phyloP scores from a whole-genome alignment of 2,329 filamentous ascomycete genomes.

The Chalaropsis ovoidea region DNA sequence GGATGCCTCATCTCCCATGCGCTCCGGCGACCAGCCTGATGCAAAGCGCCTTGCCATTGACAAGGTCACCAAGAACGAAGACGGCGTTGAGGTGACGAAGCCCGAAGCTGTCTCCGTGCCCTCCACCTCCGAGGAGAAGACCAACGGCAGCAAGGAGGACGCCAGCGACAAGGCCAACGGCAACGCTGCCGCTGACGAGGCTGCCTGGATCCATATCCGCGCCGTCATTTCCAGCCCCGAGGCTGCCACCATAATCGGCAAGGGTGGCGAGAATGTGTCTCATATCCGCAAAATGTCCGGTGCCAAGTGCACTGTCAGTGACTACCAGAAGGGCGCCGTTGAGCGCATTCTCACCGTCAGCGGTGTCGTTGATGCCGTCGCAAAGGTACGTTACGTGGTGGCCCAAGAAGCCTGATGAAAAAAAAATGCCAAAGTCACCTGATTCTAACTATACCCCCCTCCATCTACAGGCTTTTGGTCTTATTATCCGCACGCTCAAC shows the following conservation, averaged over 20 bases:
- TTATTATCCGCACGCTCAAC: conserved; percentile 96
- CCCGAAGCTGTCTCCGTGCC: conserved; percentile 34
- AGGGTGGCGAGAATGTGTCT: conserved; percentile 96
- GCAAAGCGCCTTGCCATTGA: conserved; percentile 94
- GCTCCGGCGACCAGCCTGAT: conserved; percentile 84
- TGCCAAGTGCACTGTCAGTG: conserved; percentile 96
- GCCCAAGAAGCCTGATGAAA: neutral
- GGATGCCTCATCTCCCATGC: conserved; percentile 94
- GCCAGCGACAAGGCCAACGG: conserved; percentile 34
- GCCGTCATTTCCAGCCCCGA: conserved; percentile 96
- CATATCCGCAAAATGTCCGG: conserved; percentile 91
- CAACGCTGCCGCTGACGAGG: conserved; percentile 67
- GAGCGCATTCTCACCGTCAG: conserved; percentile 97
- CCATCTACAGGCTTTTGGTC: conserved; percentile 66
- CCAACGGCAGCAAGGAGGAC: conserved; percentile 43
- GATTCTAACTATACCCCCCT: conserved; percentile 32
- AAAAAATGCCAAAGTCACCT: neutral
- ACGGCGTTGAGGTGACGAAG: conserved; percentile 41
- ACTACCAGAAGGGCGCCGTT: conserved; percentile 92
- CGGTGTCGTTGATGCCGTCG: conserved; percentile 88
- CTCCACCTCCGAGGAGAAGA: conserved; percentile 37
- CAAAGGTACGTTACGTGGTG: conserved; percentile 80
- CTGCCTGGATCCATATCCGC: conserved; percentile 91
- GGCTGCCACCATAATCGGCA: conserved; percentile 94
- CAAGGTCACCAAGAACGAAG: conserved; percentile 68